Evolutionary conservation across 495 filamentous ascomycete species (phyloP).

Genomic region (Talaromyces borbonicus): DNA sequence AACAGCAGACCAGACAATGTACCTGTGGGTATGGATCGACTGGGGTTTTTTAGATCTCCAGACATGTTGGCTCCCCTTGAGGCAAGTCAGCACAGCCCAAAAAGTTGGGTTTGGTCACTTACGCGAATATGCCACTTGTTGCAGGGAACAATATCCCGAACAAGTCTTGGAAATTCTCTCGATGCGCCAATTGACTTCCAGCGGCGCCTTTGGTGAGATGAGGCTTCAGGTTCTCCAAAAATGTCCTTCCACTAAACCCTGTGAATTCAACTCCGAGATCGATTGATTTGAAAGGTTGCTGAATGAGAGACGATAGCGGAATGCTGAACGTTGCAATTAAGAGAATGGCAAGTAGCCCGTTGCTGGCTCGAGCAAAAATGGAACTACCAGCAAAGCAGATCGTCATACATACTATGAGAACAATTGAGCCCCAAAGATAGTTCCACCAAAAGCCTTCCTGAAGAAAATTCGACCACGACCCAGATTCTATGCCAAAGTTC

Average conservation of each 20-base stretch:
- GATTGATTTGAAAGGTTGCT: conserved; percentile 54
- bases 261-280: conserved; percentile 62
- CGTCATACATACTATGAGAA: conserved; percentile 61
- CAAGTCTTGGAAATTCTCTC: conserved; percentile 70
- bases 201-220: conserved; percentile 55
- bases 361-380: conserved; percentile 71
- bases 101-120: conserved; percentile 16
- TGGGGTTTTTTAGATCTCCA: conserved; percentile 72
- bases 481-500: conserved; percentile 56
- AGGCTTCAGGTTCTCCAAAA: conserved; percentile 63
- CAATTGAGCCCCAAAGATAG: conserved; percentile 67
- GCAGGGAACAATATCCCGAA: conserved; percentile 86
- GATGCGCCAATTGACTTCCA: conserved; percentile 53
- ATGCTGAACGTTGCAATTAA: conserved; percentile 72
- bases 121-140: conserved; percentile 64
- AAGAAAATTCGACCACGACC: conserved; percentile 51
- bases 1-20: conserved; percentile 67
- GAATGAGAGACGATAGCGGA: conserved; percentile 59
- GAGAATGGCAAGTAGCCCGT: conserved; percentile 65
- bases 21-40: conserved; percentile 73
- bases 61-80: conserved; percentile 78
- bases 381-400: conserved; percentile 75
- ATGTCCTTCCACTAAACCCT: conserved; percentile 57
- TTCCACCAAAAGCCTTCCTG: conserved; percentile 67
- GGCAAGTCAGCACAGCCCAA: conserved; percentile 13